Conservation (phyloP, 1,284 basidiomycete genomes). For the Cryptococcus sp. region DNA sequence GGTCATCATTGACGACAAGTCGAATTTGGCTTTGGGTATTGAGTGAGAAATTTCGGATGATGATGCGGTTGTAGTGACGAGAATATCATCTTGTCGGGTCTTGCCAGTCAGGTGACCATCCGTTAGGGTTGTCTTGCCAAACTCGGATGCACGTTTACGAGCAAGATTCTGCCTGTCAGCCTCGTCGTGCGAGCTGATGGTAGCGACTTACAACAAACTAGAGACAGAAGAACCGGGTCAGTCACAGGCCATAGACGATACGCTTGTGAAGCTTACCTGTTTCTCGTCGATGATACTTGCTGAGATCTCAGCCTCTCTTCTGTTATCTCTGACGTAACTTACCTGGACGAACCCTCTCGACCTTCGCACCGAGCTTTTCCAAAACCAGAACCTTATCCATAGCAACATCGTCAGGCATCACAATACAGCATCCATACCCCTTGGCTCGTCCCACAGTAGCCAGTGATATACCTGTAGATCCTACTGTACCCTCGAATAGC, state of each 20-base stretch:
- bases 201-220: constrained; percentile 56
- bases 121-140: constrained; percentile 55
- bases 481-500: constrained; percentile 96
- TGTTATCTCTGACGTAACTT: not conserved
- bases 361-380: constrained; percentile 75
- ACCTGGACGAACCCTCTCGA: constrained; percentile 72
- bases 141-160: constrained; percentile 65
- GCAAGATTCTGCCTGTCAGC: constrained; percentile 67
- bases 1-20: not conserved
- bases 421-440: constrained; percentile 57
- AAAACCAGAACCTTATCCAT: constrained; percentile 82
- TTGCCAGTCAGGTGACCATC: constrained; percentile 19
- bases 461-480: constrained; percentile 94
- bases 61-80: constrained; percentile 58
- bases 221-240: not conserved
- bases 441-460: constrained; percentile 81
- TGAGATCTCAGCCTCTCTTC: not conserved
- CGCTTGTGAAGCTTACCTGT: constrained; percentile 55
- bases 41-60: constrained; percentile 48
- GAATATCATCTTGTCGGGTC: constrained; percentile 24
- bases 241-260: not conserved
- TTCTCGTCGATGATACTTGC: constrained; percentile 91
- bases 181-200: no score
- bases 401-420: constrained; percentile 92
- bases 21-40: not conserved